These are phyloP conservation scores for Melanomma pulvis-pyrius DNA, from an alignment of 495 filamentous ascomycete species.

Conservation along the genomic window DNA sequence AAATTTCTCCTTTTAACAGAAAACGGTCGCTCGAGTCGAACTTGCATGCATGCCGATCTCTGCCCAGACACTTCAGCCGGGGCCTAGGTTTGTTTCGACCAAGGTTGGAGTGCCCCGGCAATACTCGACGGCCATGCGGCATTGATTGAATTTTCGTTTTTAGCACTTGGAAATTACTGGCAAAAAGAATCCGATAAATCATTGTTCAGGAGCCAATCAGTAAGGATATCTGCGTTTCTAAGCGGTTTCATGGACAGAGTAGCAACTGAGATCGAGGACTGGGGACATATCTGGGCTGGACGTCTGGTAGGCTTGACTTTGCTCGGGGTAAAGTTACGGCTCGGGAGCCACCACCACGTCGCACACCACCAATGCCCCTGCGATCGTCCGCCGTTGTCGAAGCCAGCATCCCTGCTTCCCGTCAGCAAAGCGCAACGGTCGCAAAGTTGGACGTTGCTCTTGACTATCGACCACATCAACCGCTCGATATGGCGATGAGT, in stretches of 20 bases:
- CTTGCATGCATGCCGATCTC: constrained; percentile 31
- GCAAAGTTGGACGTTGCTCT: neutral
- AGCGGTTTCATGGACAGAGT: neutral
- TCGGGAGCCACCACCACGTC: constrained; percentile 24
- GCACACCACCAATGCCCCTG: constrained; percentile 30
- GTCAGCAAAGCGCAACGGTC: constrained; percentile 30
- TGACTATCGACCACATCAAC: neutral
- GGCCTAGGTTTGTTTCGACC: constrained; percentile 29
- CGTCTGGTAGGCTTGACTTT: neutral
- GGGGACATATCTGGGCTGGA: neutral
- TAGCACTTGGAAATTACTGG: constrained; percentile 24
- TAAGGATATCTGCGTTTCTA: neutral
- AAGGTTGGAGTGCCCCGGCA: constrained; percentile 35
- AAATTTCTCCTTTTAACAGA: constrained; percentile 21
- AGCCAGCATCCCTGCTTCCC: constrained; percentile 35
- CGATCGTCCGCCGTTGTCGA: constrained; percentile 35
- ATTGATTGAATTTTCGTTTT: constrained; percentile 27
- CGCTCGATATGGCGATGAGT: too few species aligned
- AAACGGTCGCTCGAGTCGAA: constrained; percentile 34
- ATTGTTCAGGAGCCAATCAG: constrained; percentile 9
- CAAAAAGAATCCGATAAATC: constrained; percentile 22
- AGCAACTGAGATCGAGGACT: neutral
- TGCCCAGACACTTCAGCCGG: constrained; percentile 28
- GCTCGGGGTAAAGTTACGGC: constrained; percentile 22
- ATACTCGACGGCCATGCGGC: constrained; percentile 28